These are phyloP conservation scores for Trichoderma semiorbis DNA, from an alignment of 2,329 filamentous ascomycete species.

Conservation along the genomic window DNA sequence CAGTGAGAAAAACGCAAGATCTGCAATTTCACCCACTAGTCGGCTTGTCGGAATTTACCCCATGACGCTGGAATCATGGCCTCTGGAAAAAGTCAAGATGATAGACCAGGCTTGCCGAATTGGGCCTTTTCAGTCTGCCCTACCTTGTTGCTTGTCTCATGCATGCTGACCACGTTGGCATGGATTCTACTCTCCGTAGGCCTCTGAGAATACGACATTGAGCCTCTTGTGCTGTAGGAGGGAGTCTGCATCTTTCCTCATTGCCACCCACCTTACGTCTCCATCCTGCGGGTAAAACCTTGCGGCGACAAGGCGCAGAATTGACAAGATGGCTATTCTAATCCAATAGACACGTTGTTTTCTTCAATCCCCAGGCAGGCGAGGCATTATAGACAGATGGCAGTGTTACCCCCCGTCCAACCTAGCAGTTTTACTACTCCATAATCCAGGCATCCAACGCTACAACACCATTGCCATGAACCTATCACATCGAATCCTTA, in stretches of 20 bases:
- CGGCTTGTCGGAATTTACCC: not conserved
- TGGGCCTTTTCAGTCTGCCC: not conserved
- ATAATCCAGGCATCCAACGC: conserved; percentile 10
- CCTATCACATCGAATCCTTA: not conserved
- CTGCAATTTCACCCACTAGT: not conserved
- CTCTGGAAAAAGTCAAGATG: not conserved
- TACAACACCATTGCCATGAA: not conserved
- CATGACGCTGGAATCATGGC: not conserved
- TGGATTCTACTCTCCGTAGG: not conserved
- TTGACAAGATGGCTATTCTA: not conserved
- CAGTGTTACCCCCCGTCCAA: not conserved
- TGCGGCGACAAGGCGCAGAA: not conserved
- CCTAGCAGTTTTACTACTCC: not conserved
- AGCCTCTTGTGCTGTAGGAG: too few species aligned
- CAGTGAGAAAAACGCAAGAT: not conserved
- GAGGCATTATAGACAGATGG: not conserved
- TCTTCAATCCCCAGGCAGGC: not conserved
- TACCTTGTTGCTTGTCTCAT: not conserved
- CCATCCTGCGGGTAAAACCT: not conserved
- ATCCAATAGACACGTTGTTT: conserved; percentile 1
- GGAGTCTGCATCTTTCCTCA: not conserved
- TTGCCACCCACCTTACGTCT: not conserved
- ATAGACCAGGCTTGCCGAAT: not conserved
- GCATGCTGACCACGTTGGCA: not conserved
- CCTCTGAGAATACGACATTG: not conserved